Base-by-base conservation (phyloP, 129 eudicot genomes). In the Apium graveolens region DNA sequence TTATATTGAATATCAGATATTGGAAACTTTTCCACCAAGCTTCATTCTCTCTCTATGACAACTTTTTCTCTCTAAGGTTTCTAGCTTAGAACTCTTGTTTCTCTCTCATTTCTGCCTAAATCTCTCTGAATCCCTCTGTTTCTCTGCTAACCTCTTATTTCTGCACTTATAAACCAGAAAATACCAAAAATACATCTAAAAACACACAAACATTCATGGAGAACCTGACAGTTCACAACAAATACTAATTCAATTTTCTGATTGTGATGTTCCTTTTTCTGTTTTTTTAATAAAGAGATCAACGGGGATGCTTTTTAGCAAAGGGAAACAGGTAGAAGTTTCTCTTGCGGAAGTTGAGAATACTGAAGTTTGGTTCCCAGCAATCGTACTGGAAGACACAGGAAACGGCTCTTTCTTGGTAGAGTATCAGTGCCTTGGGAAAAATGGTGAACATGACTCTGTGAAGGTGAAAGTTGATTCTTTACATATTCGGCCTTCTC, bases 331-430 rank as follows among this genome's bases (percentile, higher is more conserved):
- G 80, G 98, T 89, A 24, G 98, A 93, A 80, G 93, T 93, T 70
- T 89, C 86, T 38, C 78, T 91, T 76, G 88, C 86, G 45, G 73
- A 34, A 32, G 89, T 85, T 74, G 85, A 78, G 74, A 74, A 37
- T 45, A 70, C 77, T 26, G 96, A 86, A 51, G 89, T 79, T 69
- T 93, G 98, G 98, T 91, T 90, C 83, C 95, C 97, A 21, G 95
- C 92, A 57, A 91, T 87, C 24, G 78, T 93, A 26, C 77, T 81
- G 29, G 80, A 86, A 78, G 82, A 80, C 53, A 49, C 32, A 18
- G 88, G 85, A 45, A 70, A 87, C 26, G 82, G 81, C 60, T 53
- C 79, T 18, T 88, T 87, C 83, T 49, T 86, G 74, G 93, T 87
- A 55, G 92, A 89, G 84, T 85, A 87, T 74, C 83, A 76, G 79